phyloP scores from a whole-genome alignment of 257 asterid species.

The Petunia axillaris region DNA sequence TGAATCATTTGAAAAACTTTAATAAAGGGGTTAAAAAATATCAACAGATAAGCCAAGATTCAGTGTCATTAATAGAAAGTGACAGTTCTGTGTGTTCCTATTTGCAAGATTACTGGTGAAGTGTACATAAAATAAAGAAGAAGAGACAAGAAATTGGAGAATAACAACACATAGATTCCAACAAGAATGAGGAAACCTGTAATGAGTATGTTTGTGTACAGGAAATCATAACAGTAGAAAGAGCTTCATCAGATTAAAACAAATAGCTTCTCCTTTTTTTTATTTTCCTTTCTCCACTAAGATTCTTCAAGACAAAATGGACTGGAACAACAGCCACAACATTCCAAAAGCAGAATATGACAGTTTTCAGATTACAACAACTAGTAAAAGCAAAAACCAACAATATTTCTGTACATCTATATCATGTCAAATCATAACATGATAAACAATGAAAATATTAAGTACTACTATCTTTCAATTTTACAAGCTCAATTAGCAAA shows the following conservation, averaged over 20 bases:
- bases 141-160: constrained; percentile 35
- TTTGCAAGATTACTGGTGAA: constrained; percentile 23
- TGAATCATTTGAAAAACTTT: background rate
- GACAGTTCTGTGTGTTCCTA: constrained; percentile 14
- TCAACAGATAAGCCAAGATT: background rate
- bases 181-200: constrained; percentile 48
- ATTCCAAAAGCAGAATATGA: constrained; percentile 59
- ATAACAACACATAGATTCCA: constrained; percentile 43
- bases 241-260: constrained; percentile 40
- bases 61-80: constrained; percentile 2
- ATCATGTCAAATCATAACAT: constrained; percentile 49
- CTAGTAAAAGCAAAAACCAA: constrained; percentile 34
- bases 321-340: constrained; percentile 56
- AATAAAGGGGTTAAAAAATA: background rate
- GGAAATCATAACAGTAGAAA: constrained; percentile 39
- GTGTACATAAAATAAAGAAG: constrained; percentile 29
- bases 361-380: constrained; percentile 41
- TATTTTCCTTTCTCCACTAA: constrained; percentile 27
- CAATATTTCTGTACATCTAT: constrained; percentile 45
- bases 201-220: constrained; percentile 37
- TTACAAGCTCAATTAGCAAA: background rate
- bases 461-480: constrained; percentile 13
- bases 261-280: constrained; percentile 15
- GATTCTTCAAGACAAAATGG: constrained; percentile 56
- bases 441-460: constrained; percentile 17